Conservation (phyloP, 2,329 filamentous ascomycete genomes). For the Alternaria sp. region DNA sequence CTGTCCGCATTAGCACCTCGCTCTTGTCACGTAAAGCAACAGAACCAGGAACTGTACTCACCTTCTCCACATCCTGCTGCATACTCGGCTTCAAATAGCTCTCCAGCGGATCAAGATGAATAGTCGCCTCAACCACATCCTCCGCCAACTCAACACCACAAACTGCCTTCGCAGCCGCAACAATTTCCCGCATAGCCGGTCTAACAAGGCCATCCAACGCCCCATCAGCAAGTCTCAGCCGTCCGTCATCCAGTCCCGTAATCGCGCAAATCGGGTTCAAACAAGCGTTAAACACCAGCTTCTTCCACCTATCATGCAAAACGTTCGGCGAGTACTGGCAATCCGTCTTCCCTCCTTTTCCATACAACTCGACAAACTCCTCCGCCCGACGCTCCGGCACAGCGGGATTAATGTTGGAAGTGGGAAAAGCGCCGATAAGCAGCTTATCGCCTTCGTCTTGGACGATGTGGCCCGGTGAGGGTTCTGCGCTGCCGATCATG, state of each 20-base stretch:
- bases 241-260: slow-evolving; percentile 58
- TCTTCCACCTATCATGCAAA: slow-evolving; percentile 55
- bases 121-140: slow-evolving; percentile 53
- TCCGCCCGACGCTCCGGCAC: slow-evolving; percentile 42
- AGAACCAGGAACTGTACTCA: slow-evolving; percentile 11
- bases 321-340: slow-evolving; percentile 54
- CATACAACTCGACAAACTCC: slow-evolving; percentile 58
- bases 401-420: slow-evolving; percentile 38
- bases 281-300: slow-evolving; percentile 60
- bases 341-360: slow-evolving; percentile 53
- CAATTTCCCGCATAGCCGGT: slow-evolving; percentile 63
- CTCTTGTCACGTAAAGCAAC: neutral
- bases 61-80: slow-evolving; percentile 61
- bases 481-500: slow-evolving; percentile 60
- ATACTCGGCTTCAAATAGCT: slow-evolving; percentile 61
- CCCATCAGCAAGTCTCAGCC: slow-evolving; percentile 56
- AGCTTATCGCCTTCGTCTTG: slow-evolving; percentile 61
- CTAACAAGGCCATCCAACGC: slow-evolving; percentile 56
- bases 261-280: slow-evolving; percentile 62
- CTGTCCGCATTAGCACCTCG: slow-evolving; percentile 26
- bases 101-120: slow-evolving; percentile 58
- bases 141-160: slow-evolving; percentile 53
- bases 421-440: slow-evolving; percentile 59
- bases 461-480: slow-evolving; percentile 54
- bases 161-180: slow-evolving; percentile 52